A percentile compares a stretch with the other conserved stretches of the same genome.
Evolutionary conservation across 305 asterid species (phyloP).

Genomic region (Solanum aculeatissimum): DNA sequence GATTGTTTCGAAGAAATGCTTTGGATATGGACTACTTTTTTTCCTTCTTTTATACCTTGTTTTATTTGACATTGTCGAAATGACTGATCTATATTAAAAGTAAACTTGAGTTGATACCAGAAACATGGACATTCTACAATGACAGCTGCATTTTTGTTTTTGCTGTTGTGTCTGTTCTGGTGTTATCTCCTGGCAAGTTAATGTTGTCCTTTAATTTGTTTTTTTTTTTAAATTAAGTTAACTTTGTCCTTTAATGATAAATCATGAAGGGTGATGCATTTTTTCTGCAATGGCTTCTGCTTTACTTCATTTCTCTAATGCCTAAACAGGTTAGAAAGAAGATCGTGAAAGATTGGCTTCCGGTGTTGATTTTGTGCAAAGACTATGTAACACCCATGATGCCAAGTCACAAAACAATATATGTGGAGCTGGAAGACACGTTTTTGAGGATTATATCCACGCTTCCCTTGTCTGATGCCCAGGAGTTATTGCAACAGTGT

Average conservation of each 20-base stretch:
- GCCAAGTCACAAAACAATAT: slow-evolving; percentile 38
- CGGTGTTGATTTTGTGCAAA: slow-evolving; percentile 70
- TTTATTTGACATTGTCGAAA: not conserved
- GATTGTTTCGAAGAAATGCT: not conserved
- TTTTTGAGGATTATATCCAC: slow-evolving; percentile 81
- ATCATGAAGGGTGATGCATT: not conserved
- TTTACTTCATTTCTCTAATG: not conserved
- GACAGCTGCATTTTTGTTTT: not conserved
- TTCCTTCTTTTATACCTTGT: not conserved
- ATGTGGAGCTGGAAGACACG: slow-evolving; percentile 65
- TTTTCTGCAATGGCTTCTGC: not conserved
- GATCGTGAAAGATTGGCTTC: slow-evolving; percentile 89
- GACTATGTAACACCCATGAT: slow-evolving; percentile 43
- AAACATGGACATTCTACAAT: not conserved
- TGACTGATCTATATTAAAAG: not conserved
- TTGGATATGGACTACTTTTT: not conserved
- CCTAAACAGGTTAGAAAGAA: slow-evolving; percentile 60
- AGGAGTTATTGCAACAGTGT: slow-evolving; percentile 70
- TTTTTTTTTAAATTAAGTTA: too few species aligned
- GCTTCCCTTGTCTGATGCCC: slow-evolving; percentile 65
- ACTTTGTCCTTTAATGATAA: not conserved
- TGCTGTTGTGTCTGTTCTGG: not conserved
- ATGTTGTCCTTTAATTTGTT: not conserved
- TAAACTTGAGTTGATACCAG: not conserved
- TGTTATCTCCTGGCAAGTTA: not conserved